Conservation (phyloP, 352 stramenopile species). For the Pythium folliculosum region DNA sequence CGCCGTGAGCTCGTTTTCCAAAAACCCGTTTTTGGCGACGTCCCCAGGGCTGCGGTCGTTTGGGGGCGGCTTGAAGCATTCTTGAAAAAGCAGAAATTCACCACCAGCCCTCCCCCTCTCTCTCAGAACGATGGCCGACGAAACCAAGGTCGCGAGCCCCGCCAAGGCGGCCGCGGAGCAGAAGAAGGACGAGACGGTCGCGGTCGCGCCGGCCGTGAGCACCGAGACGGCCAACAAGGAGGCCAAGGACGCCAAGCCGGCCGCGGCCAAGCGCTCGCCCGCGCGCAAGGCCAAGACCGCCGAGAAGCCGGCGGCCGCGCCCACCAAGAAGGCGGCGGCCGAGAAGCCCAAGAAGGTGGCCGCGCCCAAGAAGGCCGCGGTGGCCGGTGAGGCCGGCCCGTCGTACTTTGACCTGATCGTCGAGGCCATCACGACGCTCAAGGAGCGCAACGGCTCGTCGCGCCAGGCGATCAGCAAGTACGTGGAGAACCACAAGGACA, state of each 20-base stretch:
- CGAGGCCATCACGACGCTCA: constrained; percentile 88
- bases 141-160: constrained; percentile 55
- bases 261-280: constrained; percentile 51
- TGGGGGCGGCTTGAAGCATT: constrained; percentile 14
- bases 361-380: constrained; percentile 34
- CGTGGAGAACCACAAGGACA: constrained; percentile 83
- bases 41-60: neutral
- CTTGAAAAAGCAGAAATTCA: constrained; percentile 21
- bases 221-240: constrained; percentile 24
- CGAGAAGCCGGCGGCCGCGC: constrained; percentile 34
- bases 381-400: constrained; percentile 40
- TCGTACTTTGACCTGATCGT: constrained; percentile 91
- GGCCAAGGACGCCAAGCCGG: constrained; percentile 22
- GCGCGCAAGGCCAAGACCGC: constrained; percentile 70
- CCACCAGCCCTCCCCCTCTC: constrained; percentile 1
- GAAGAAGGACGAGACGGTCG: constrained; percentile 23
- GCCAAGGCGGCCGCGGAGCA: constrained; percentile 30
- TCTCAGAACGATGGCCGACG: constrained; percentile 37
- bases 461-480: constrained; percentile 91
- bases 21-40: constrained; percentile 12
- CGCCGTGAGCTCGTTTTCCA: neutral
- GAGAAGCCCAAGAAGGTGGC: constrained; percentile 3
- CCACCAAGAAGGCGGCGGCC: constrained; percentile 26
- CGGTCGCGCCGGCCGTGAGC: constrained; percentile 14
- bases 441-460: constrained; percentile 93